Percentiles rank a stretch among this genome's conserved stretches.
Evolutionary conservation across 2,329 filamentous ascomycete genomes (phyloP).

Genomic region (Aquanectria penicillioides): DNA sequence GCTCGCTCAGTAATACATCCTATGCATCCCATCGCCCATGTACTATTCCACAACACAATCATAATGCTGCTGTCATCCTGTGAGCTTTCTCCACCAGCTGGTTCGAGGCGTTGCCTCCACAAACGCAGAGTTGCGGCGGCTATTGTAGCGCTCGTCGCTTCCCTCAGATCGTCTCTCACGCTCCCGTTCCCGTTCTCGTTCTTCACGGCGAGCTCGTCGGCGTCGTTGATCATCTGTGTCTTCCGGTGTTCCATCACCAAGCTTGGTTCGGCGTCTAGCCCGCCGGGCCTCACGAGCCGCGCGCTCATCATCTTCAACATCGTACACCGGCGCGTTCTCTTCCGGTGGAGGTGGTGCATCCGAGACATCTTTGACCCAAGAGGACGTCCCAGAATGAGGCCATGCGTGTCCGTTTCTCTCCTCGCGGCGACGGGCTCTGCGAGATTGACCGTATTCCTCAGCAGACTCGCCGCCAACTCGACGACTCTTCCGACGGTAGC

Average conservation of each 20-base stretch:
- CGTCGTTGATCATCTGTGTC: slow-evolving; percentile 56
- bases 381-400: slow-evolving; percentile 72
- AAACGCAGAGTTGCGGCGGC: slow-evolving; percentile 53
- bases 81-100: slow-evolving; percentile 70
- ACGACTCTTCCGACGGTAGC: slow-evolving; percentile 43
- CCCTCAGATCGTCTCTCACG: slow-evolving; percentile 52
- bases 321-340: slow-evolving; percentile 40
- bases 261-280: slow-evolving; percentile 56
- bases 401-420: slow-evolving; percentile 52
- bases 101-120: slow-evolving; percentile 61
- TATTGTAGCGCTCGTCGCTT: slow-evolving; percentile 56
- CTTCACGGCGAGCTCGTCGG: slow-evolving; percentile 56
- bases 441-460: slow-evolving; percentile 58
- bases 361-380: slow-evolving; percentile 73
- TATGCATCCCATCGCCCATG: slow-evolving; percentile 33
- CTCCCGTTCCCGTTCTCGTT: slow-evolving; percentile 46
- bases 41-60: background rate
- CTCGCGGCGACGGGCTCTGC: slow-evolving; percentile 50
- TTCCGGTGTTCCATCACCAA: slow-evolving; percentile 54
- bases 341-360: slow-evolving; percentile 69
- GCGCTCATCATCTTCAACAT: slow-evolving; percentile 56
- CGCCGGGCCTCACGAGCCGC: slow-evolving; percentile 60
- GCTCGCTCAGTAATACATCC: slow-evolving; percentile 38
- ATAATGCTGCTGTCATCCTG: slow-evolving; percentile 44
- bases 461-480: slow-evolving; percentile 50